A percentile compares a stretch with the other conserved stretches of the same genome.
Evolutionary conservation across 768 basidiomycete species (phyloP).

Genomic region (Cyclocybe aegerita): DNA sequence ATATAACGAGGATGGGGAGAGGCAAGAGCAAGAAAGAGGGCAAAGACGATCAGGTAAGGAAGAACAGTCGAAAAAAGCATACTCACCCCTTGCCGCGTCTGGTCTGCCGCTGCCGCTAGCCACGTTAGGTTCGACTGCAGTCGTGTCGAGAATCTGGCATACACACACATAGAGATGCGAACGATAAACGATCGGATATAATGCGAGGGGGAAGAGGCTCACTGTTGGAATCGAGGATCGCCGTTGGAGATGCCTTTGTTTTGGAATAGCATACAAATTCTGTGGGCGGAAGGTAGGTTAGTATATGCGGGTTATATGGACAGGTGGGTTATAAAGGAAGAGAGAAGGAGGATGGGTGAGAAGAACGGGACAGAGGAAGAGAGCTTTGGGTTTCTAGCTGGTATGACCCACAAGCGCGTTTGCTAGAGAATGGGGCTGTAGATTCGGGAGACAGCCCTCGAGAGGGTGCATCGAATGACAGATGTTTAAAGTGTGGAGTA

Average conservation of each 20-base stretch:
- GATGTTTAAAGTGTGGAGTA: too few relatives aligned
- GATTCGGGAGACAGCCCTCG: too few relatives aligned
- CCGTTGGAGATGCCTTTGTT: constrained; percentile 41
- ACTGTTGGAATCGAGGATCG: constrained; percentile 61
- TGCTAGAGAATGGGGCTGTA: too few relatives aligned
- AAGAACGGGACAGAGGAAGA: too few relatives aligned
- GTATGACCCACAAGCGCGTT: too few relatives aligned
- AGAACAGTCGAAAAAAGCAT: too few relatives aligned
- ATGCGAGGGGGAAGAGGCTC: constrained; percentile 24
- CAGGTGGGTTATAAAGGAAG: background rate
- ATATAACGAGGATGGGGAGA: constrained; percentile 1
- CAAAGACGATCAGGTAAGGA: too few relatives aligned
- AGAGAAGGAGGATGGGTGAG: background rate
- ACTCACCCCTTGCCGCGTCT: constrained; percentile 47
- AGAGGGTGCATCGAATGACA: too few relatives aligned
- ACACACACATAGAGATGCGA: too few relatives aligned
- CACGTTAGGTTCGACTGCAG: constrained; percentile 72
- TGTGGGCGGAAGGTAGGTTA: constrained; percentile 22
- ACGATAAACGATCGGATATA: constrained; percentile 3
- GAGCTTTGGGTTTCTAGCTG: too few relatives aligned
- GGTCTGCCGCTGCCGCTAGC: constrained; percentile 69
- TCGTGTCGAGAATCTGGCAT: constrained; percentile 52
- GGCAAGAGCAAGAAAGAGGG: too few relatives aligned
- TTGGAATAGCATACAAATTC: constrained; percentile 64
- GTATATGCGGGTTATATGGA: background rate